These are phyloP conservation scores for Heliosperma pusillum DNA, from an alignment of 148 eudicot genomes.

Conservation along the genomic window DNA sequence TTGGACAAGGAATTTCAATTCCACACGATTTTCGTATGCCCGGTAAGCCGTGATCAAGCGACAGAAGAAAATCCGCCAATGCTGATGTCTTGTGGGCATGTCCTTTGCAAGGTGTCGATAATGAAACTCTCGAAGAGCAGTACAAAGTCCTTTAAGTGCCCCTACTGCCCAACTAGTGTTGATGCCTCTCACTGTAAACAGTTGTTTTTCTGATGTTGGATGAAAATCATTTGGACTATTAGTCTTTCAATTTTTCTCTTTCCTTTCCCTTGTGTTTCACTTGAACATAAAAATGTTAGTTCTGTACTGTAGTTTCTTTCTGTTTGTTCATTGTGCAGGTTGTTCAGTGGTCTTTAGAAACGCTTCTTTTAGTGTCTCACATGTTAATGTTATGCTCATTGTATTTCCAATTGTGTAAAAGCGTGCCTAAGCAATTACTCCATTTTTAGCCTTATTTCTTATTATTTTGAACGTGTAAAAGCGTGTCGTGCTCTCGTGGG, in stretches of 20 bases:
- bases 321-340: conserved; percentile 21
- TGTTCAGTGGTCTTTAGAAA: conserved; percentile 7
- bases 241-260: background rate
- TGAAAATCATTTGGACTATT: conserved; percentile 14
- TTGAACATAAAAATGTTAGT: conserved; percentile 13
- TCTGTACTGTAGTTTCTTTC: conserved; percentile 13
- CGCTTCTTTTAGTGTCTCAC: conserved; percentile 1
- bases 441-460: no score
- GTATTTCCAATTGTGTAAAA: conserved; percentile 9
- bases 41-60: conserved; percentile 84
- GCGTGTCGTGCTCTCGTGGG: no score
- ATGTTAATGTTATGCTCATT: conserved; percentile 7
- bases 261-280: background rate
- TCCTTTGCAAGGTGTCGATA: conserved; percentile 80
- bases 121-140: conserved; percentile 73
- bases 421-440: no score
- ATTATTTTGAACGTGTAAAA: no score
- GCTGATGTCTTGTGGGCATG: conserved; percentile 84
- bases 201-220: conserved; percentile 47
- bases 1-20: conserved; percentile 70
- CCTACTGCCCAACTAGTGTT: conserved; percentile 77
- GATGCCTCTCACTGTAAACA: conserved; percentile 65
- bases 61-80: conserved; percentile 91
- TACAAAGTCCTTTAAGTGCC: conserved; percentile 82
- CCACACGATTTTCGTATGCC: conserved; percentile 83